Percentiles rank a stretch among this genome's conserved stretches.
These are phyloP conservation scores for Leccinum truebloodii DNA, from an alignment of 768 basidiomycete species.

Conservation along the genomic window DNA sequence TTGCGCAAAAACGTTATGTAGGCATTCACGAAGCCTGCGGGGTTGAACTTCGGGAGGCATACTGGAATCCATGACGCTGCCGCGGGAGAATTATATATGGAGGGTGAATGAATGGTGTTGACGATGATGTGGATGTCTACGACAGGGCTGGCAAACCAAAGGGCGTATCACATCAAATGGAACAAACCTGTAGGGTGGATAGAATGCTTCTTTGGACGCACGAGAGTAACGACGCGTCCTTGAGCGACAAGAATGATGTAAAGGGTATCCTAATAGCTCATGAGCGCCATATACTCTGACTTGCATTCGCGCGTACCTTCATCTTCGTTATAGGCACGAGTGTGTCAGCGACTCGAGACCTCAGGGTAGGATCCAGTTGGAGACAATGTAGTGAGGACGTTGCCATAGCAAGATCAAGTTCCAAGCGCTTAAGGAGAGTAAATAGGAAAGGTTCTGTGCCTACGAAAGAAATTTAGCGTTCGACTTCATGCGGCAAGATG, in stretches of 20 bases:
- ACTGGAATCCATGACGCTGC: slow-evolving; percentile 93
- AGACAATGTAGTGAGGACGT: slow-evolving; percentile 82
- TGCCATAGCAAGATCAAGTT: slow-evolving; percentile 79
- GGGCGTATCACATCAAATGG: neutral
- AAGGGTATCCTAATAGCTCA: slow-evolving; percentile 67
- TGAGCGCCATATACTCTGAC: neutral
- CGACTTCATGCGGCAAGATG: neutral
- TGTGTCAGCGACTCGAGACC: slow-evolving; percentile 76
- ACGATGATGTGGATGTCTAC: slow-evolving; percentile 87
- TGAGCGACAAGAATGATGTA: slow-evolving; percentile 87
- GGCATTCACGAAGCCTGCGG: slow-evolving; percentile 86
- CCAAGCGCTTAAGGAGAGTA: slow-evolving; percentile 67
- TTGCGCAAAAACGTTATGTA: slow-evolving; percentile 75
- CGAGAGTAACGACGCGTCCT: slow-evolving; percentile 79
- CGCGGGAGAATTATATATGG: slow-evolving; percentile 73
- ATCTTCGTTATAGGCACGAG: slow-evolving; percentile 81
- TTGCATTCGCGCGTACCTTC: slow-evolving; percentile 50
- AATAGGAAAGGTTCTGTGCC: slow-evolving; percentile 83
- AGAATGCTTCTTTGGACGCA: slow-evolving; percentile 89
- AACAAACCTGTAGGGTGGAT: slow-evolving; percentile 88
- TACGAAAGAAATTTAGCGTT: slow-evolving; percentile 29
- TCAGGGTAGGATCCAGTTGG: slow-evolving; percentile 64
- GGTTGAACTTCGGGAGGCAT: slow-evolving; percentile 93
- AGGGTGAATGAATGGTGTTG: slow-evolving; percentile 85
- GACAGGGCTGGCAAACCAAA: neutral